These are phyloP conservation scores for Yarrowia osloensis DNA, from an alignment of 805 yeast genomes.

Conservation along the genomic window DNA sequence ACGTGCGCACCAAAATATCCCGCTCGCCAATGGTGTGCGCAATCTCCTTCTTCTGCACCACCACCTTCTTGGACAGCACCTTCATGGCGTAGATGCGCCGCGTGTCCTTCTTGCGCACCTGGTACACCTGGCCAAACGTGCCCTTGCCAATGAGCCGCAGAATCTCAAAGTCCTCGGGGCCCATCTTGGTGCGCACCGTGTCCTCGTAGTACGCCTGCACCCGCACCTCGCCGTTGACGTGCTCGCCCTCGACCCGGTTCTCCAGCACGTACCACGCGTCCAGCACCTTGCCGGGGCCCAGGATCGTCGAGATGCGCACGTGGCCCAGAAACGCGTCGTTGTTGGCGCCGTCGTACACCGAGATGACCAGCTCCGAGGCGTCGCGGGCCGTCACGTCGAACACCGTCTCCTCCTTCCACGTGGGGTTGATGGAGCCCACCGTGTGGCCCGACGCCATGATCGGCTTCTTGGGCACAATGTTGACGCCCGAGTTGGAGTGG, in stretches of 20 bases:
- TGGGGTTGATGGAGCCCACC: conserved; percentile 56
- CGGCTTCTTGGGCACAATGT: conserved; percentile 23
- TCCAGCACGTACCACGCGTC: conserved; percentile 75
- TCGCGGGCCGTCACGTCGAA: conserved; percentile 84
- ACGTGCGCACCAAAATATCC: conserved; percentile 88
- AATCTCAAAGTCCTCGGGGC: conserved; percentile 94
- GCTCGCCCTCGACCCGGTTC: conserved; percentile 73
- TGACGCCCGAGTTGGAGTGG: not conserved
- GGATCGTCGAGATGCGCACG: conserved; percentile 67
- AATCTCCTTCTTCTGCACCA: conserved; percentile 94
- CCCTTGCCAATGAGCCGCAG: conserved; percentile 91
- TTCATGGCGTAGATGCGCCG: conserved; percentile 96
- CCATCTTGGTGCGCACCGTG: conserved; percentile 45
- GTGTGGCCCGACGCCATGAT: conserved; percentile 24
- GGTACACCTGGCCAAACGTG: conserved; percentile 96
- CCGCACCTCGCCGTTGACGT: conserved; percentile 74
- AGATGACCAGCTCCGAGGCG: conserved; percentile 79
- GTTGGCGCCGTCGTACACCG: conserved; percentile 83
- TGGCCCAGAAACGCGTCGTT: conserved; percentile 88
- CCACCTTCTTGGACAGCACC: conserved; percentile 88
- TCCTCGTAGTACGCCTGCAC: conserved; percentile 72
- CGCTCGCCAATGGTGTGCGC: conserved; percentile 98
- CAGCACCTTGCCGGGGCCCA: conserved; percentile 41
- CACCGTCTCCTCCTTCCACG: conserved; percentile 89
- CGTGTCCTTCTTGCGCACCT: conserved; percentile 88